Evolutionary conservation across 164 flowering plant species (phyloP).

Genomic region (Vitis vinifera): DNA sequence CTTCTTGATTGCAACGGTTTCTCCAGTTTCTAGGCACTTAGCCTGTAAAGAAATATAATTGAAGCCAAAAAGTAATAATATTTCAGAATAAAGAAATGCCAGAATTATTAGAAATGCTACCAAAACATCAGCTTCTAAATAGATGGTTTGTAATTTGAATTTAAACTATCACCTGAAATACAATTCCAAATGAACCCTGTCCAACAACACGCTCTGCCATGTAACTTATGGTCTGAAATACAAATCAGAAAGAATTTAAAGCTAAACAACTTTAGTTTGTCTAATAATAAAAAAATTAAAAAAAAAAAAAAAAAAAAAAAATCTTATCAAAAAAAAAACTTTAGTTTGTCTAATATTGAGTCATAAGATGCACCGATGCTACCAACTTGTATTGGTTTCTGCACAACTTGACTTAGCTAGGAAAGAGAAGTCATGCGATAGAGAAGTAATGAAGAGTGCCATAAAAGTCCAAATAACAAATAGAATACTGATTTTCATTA

Average conservation of each 20-base stretch:
- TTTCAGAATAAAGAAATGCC: background rate
- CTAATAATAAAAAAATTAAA: background rate
- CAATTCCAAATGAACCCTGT: constrained; percentile 74
- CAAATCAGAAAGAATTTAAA: background rate
- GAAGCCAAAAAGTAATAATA: background rate
- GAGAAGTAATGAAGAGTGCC: too few species aligned
- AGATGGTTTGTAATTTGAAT: background rate
- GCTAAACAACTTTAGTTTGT: background rate
- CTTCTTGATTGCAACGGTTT: constrained; percentile 77
- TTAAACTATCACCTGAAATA: constrained; percentile 56
- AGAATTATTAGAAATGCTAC: background rate
- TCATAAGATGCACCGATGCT: background rate
- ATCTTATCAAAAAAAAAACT: background rate
- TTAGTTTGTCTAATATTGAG: background rate
- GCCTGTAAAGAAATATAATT: constrained; percentile 39
- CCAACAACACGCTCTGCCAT: constrained; percentile 87
- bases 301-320: too few species aligned
- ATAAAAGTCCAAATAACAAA: too few species aligned
- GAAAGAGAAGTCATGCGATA: too few species aligned
- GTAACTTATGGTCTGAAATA: constrained; percentile 62
- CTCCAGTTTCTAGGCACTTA: constrained; percentile 74
- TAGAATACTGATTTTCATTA: too few species aligned
- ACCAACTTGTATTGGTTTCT: too few species aligned
- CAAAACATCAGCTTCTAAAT: background rate
- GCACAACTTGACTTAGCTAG: too few species aligned